Evolutionary conservation across 2,329 filamentous ascomycete species (phyloP).

Genomic region (Phyllosticta citribraziliensis): DNA sequence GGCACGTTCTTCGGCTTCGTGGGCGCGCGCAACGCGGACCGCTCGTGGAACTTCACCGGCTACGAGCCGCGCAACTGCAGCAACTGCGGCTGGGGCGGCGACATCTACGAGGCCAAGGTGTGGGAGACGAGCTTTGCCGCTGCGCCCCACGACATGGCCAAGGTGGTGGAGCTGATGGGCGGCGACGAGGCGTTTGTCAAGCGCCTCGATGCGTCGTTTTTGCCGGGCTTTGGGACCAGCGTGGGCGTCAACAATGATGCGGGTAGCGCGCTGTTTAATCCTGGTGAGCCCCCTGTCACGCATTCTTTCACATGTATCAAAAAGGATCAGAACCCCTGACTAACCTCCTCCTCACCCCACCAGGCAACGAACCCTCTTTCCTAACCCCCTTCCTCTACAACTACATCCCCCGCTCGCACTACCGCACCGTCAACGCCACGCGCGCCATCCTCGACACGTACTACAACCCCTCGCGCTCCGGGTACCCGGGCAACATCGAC

Average conservation of each 20-base stretch:
- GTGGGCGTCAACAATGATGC: constrained; percentile 23
- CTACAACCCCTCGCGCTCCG: constrained; percentile 30
- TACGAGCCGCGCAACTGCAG: constrained; percentile 35
- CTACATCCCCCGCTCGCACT: constrained; percentile 23
- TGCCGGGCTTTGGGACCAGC: constrained; percentile 26
- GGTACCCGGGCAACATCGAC: constrained; percentile 38
- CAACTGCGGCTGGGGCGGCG: constrained; percentile 31
- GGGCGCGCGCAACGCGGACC: constrained; percentile 18
- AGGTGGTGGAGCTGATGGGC: constrained; percentile 35
- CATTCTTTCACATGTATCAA: too few species aligned
- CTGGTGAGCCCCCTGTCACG: background rate
- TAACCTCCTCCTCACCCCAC: background rate
- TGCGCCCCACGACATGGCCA: constrained; percentile 33
- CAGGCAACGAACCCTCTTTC: constrained; percentile 31
- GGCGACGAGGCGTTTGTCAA: constrained; percentile 28
- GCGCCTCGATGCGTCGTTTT: constrained; percentile 33
- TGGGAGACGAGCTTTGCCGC: constrained; percentile 33
- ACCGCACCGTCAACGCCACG: constrained; percentile 18
- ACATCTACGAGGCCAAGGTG: constrained; percentile 31
- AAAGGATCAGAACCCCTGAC: background rate
- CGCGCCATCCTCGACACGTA: constrained; percentile 29
- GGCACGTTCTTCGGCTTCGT: constrained; percentile 26
- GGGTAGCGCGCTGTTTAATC: constrained; percentile 16
- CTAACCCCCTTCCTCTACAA: constrained; percentile 33
- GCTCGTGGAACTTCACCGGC: constrained; percentile 19